Conservation (phyloP, 345 rosid genomes). For the Citrus maxima region DNA sequence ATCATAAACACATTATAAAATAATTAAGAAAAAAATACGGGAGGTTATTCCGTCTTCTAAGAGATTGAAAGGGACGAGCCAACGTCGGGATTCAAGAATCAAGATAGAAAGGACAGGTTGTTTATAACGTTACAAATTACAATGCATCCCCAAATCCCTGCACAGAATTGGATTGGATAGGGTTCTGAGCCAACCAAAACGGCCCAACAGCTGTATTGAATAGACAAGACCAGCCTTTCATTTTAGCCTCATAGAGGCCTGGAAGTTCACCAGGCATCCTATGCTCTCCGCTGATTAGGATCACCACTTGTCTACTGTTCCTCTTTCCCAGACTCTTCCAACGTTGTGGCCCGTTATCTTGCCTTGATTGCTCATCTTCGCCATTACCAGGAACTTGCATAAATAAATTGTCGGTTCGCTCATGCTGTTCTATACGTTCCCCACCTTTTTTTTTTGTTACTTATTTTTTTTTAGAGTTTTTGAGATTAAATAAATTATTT, state of each 20-base stretch:
- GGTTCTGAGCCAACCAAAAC: no score
- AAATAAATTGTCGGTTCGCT: no score
- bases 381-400: neutral
- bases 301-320: neutral
- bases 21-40: neutral
- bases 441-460: accelerated
- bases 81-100: no score
- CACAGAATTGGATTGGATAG: no score
- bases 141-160: no score
- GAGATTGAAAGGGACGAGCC: no score
- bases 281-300: neutral
- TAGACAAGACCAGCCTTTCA: neutral
- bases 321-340: neutral
- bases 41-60: no score
- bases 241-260: neutral
- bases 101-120: no score
- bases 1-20: no score
- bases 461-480: no score
- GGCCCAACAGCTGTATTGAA: neutral
- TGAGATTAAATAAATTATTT: no score
- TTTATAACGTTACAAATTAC: neutral
- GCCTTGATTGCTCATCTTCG: neutral
- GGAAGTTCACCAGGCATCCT: neutral
- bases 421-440: no score
- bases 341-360: neutral